phyloP scores from a whole-genome alignment of 805 yeast genomes.

The Cyberlindnera xylosilytica region DNA sequence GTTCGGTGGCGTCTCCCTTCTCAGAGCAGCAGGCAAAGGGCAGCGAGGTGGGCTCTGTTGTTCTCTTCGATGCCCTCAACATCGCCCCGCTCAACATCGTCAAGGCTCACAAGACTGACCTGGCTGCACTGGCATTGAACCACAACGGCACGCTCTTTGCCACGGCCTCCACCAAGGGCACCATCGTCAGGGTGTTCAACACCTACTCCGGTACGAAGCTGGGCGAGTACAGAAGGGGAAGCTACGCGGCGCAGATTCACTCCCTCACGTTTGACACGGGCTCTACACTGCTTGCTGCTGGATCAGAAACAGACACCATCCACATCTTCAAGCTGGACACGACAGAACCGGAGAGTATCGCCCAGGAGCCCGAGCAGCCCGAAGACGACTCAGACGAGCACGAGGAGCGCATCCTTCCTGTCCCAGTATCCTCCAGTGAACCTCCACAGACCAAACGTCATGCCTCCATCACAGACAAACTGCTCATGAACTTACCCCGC shows the following conservation, averaged over 20 bases:
- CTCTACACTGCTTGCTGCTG: conserved; percentile 49
- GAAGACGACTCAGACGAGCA: conserved; percentile 13
- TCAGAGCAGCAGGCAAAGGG: not conserved
- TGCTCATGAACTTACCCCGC: conserved; percentile 26
- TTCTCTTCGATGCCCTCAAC: conserved; percentile 73
- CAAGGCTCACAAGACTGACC: conserved; percentile 79
- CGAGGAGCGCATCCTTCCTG: conserved; percentile 15
- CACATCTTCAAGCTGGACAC: conserved; percentile 52
- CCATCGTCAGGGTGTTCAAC: conserved; percentile 79
- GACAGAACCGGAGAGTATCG: not conserved
- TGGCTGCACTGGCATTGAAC: conserved; percentile 67
- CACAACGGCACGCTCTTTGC: conserved; percentile 79
- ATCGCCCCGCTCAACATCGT: conserved; percentile 76
- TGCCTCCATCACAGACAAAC: conserved; percentile 26
- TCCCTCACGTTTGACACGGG: conserved; percentile 51
- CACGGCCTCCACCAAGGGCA: conserved; percentile 88
- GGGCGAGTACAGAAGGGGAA: conserved; percentile 78
- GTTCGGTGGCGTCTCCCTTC: conserved; percentile 23
- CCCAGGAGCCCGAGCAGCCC: not conserved
- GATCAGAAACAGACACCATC: conserved; percentile 62
- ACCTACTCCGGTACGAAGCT: conserved; percentile 53
- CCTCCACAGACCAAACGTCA: conserved; percentile 7
- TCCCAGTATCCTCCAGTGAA: not conserved
- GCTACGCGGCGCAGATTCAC: conserved; percentile 56
- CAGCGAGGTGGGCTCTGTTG: conserved; percentile 37